These are phyloP conservation scores for Verbascum thapsus DNA, from an alignment of 257 asterid species.

Conservation along the genomic window DNA sequence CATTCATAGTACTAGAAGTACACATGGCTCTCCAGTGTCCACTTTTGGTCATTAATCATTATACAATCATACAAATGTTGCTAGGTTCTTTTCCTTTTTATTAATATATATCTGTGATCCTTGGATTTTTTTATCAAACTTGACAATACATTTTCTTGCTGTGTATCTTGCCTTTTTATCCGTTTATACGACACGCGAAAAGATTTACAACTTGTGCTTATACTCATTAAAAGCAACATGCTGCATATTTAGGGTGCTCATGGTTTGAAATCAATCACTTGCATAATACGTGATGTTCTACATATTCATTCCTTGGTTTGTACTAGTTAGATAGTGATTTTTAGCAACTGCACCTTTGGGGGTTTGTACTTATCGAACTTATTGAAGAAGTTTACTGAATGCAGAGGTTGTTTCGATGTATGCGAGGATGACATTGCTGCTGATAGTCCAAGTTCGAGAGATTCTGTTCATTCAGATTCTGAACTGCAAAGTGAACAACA, in stretches of 20 bases:
- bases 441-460: conserved; percentile 68
- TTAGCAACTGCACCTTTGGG: conserved; percentile 19
- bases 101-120: neutral
- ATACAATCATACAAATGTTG: too few species aligned
- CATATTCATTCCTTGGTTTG: neutral
- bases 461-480: conserved; percentile 53
- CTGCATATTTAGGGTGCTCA: conserved; percentile 2
- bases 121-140: neutral
- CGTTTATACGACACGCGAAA: neutral
- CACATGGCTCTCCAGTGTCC: neutral
- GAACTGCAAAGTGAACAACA: conserved; percentile 48
- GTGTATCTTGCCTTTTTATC: neutral
- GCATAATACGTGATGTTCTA: neutral
- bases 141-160: neutral
- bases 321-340: conserved; percentile 17
- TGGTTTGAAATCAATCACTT: neutral
- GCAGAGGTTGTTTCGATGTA: conserved; percentile 95
- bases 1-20: conserved; percentile 14
- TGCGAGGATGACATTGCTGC: conserved; percentile 68
- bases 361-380: conserved; percentile 15
- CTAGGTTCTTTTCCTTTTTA: neutral
- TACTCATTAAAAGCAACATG: conserved; percentile 8
- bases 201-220: conserved; percentile 4
- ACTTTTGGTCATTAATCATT: too few species aligned
- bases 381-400: conserved; percentile 28